These are phyloP conservation scores for Graphiopsis chlorocephala DNA, from an alignment of 2,329 filamentous ascomycete genomes.

Conservation along the genomic window DNA sequence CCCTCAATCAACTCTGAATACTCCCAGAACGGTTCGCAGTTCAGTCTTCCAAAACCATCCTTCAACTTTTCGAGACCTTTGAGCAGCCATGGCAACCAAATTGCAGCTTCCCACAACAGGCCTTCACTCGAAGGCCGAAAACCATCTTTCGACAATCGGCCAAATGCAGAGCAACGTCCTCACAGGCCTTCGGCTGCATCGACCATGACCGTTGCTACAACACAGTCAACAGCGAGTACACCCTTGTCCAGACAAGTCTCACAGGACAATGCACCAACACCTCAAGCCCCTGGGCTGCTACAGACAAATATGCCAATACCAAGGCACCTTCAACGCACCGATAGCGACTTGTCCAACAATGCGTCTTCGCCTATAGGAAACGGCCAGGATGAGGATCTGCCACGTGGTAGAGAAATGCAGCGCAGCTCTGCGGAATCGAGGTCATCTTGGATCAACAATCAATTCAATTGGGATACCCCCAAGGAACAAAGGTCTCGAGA, in stretches of 20 bases:
- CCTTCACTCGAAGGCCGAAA: conserved; percentile 27
- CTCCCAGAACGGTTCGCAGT: conserved; percentile 56
- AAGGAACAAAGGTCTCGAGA: conserved; percentile 18
- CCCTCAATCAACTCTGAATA: conserved; percentile 82
- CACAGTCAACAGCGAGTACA: conserved; percentile 20
- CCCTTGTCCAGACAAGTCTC: conserved; percentile 40
- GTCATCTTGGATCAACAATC: conserved; percentile 45
- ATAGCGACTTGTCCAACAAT: conserved; percentile 8
- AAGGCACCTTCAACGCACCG: conserved; percentile 15
- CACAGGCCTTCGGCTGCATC: conserved; percentile 23
- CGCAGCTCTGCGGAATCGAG: conserved; percentile 61
- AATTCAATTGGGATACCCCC: conserved; percentile 60
- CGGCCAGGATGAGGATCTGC: conserved; percentile 48
- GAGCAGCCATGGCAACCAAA: conserved; percentile 59
- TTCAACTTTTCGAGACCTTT: conserved; percentile 94
- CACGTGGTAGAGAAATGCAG: conserved; percentile 76
- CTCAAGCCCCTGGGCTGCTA: neutral
- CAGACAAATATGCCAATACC: conserved; percentile 18
- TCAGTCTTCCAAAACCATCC: conserved; percentile 64
- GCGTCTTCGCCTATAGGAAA: neutral
- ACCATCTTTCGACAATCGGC: conserved; percentile 25
- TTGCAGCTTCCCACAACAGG: conserved; percentile 34
- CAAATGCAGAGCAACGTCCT: conserved; percentile 16
- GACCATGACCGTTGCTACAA: conserved; percentile 29
- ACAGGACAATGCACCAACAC: conserved; percentile 28